A percentile compares a stretch with the other conserved stretches of the same genome.
These are phyloP conservation scores for Rostrohypoxylon terebratum DNA, from an alignment of 495 filamentous ascomycete species.

Conservation along the genomic window DNA sequence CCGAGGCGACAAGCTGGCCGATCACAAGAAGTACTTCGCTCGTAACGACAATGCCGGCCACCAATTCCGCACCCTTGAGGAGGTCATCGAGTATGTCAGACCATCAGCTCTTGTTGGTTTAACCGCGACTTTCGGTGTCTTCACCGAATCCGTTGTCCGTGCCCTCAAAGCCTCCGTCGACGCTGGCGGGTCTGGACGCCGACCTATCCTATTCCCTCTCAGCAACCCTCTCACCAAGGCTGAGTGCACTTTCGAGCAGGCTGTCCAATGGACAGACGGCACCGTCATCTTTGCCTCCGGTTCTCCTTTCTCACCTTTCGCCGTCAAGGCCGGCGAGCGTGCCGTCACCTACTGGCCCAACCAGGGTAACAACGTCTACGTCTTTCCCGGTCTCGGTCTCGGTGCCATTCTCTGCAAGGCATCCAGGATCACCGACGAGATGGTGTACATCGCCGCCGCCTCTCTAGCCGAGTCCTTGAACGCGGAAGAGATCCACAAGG, in stretches of 20 bases:
- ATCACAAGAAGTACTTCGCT: slow-evolving; percentile 98
- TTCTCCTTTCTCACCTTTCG: slow-evolving; percentile 86
- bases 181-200: slow-evolving; percentile 76
- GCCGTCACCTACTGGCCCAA: slow-evolving; percentile 83
- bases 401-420: slow-evolving; percentile 94
- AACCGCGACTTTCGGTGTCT: slow-evolving; percentile 92
- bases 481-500: slow-evolving; percentile 79
- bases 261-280: slow-evolving; percentile 87
- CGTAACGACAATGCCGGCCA: slow-evolving; percentile 90
- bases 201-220: slow-evolving; percentile 92
- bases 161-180: slow-evolving; percentile 77
- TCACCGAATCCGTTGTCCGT: slow-evolving; percentile 86
- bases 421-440: slow-evolving; percentile 88
- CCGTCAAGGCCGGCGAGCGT: slow-evolving; percentile 71
- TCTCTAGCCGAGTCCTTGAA: slow-evolving; percentile 84
- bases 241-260: slow-evolving; percentile 95
- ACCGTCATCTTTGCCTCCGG: slow-evolving; percentile 94
- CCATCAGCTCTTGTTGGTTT: slow-evolving; percentile 95
- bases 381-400: slow-evolving; percentile 97
- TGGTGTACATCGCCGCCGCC: slow-evolving; percentile 92
- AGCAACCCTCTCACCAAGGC: slow-evolving; percentile 96
- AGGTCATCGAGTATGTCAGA: slow-evolving; percentile 92
- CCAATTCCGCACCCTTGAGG: slow-evolving; percentile 89
- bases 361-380: slow-evolving; percentile 92
- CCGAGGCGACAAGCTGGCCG: slow-evolving; percentile 91